phyloP scores from a whole-genome alignment of 2,329 filamentous ascomycete genomes.

The Diaporthe australafricana region DNA sequence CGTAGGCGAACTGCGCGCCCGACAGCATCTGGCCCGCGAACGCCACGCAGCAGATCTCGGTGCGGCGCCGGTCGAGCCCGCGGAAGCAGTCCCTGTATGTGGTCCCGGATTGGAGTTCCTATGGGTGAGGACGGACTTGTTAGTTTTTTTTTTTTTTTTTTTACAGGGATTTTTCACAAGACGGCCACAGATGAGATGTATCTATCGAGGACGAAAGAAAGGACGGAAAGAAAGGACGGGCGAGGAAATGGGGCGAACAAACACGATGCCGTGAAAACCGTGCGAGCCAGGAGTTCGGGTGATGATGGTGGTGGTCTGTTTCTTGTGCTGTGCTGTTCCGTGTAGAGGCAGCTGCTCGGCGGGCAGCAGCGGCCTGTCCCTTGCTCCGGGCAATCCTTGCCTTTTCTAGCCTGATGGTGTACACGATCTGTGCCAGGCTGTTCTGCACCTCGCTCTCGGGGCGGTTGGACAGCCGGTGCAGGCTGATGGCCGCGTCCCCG shows the following conservation, averaged over 20 bases:
- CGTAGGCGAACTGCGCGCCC: slow-evolving; percentile 51
- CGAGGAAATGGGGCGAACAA: slow-evolving; percentile 29
- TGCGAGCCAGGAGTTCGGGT: slow-evolving; percentile 6
- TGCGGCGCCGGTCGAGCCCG: slow-evolving; percentile 57
- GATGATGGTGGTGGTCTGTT: neutral
- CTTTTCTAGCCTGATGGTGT: slow-evolving; percentile 32
- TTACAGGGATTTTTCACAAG: slow-evolving; percentile 1
- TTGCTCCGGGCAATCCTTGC: slow-evolving; percentile 27
- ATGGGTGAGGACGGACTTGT: slow-evolving; percentile 37
- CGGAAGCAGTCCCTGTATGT: slow-evolving; percentile 61
- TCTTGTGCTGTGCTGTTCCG: slow-evolving; percentile 10
- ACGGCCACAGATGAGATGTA: slow-evolving; percentile 2
- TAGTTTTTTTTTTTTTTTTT: slow-evolving; percentile 48
- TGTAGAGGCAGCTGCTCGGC: slow-evolving; percentile 9
- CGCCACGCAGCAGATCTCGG: slow-evolving; percentile 55
- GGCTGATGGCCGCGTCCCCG: slow-evolving; percentile 51
- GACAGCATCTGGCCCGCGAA: slow-evolving; percentile 56
- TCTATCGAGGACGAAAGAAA: neutral
- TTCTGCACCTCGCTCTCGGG: slow-evolving; percentile 28
- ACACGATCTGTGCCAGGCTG: slow-evolving; percentile 20
- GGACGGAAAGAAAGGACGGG: neutral
- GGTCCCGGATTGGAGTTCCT: slow-evolving; percentile 57
- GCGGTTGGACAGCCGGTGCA: slow-evolving; percentile 52
- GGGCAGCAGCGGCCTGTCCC: slow-evolving; percentile 22
- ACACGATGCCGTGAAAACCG: slow-evolving; percentile 27